Conservation (phyloP, 164 flowering plant species). For the Vitis vinifera region DNA sequence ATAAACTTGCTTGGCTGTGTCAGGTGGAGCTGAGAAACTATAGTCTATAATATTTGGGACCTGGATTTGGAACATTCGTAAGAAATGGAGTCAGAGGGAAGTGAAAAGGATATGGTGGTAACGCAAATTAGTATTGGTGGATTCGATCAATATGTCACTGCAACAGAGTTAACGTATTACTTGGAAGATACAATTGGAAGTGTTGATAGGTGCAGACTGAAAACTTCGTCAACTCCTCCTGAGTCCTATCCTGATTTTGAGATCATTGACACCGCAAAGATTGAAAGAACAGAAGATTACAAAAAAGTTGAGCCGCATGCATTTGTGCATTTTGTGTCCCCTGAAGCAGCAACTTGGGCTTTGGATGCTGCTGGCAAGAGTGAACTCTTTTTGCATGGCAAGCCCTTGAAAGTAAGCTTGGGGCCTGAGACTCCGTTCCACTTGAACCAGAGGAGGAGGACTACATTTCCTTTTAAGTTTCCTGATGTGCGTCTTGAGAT, state of each 20-base stretch:
- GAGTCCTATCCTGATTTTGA: conserved; percentile 65
- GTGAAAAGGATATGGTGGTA: conserved; percentile 31
- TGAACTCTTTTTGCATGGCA: conserved; percentile 40
- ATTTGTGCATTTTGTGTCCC: conserved; percentile 76
- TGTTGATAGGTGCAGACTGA: conserved; percentile 77
- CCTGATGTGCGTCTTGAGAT: conserved; percentile 52
- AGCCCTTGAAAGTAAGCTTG: conserved; percentile 51
- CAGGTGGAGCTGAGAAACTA: too few species aligned
- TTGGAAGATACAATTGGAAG: conserved; percentile 57
- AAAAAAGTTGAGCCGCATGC: conserved; percentile 85
- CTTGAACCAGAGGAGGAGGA: conserved; percentile 59
- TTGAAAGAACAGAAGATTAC: conserved; percentile 34
- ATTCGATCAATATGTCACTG: conserved; percentile 46
- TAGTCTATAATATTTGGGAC: background rate
- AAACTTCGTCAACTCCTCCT: conserved; percentile 81
- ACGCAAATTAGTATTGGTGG: conserved; percentile 78
- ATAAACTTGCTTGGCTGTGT: too few species aligned
- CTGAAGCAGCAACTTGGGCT: conserved; percentile 44
- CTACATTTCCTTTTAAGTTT: conserved; percentile 49
- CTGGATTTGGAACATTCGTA: background rate
- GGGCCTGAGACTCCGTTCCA: conserved; percentile 64
- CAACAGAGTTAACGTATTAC: conserved; percentile 42
- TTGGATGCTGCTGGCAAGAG: conserved; percentile 45
- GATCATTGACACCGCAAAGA: conserved; percentile 15
- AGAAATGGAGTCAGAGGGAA: conserved; percentile 42